These are phyloP conservation scores for Cenchrus americanus DNA, from an alignment of 176 grass and related monocot species.

Conservation along the genomic window DNA sequence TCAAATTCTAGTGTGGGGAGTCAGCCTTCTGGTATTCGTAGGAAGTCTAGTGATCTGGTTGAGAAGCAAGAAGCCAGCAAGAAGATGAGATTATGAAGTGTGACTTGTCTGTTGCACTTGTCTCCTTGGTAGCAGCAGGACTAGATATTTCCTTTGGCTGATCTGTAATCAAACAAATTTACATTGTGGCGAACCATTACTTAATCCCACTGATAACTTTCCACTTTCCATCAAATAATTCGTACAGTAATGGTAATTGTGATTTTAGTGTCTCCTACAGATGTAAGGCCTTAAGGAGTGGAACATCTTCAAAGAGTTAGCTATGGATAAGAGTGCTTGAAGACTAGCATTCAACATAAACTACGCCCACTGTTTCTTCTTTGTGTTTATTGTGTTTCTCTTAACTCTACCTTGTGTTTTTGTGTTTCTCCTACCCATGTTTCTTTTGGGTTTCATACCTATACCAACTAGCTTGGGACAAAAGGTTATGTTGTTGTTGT, in stretches of 20 bases:
- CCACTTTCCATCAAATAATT: background rate
- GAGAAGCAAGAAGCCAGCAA: slow-evolving; percentile 51
- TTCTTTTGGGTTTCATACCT: no score
- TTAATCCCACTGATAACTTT: background rate
- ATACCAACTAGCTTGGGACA: no score
- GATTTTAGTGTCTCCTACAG: background rate
- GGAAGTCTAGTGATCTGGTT: slow-evolving; percentile 39
- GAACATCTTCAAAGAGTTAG: no score
- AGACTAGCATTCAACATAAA: no score
- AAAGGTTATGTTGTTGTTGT: no score
- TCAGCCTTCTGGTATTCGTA: slow-evolving; percentile 16
- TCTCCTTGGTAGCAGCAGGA: background rate
- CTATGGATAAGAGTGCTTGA: no score
- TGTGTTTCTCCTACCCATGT: no score
- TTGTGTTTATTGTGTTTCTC: no score
- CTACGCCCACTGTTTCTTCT: no score
- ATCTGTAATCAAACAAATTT: background rate
- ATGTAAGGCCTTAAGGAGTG: no score
- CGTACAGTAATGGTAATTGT: background rate
- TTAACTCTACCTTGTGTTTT: no score
- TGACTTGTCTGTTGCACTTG: background rate
- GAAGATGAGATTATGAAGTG: slow-evolving; percentile 50
- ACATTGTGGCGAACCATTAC: background rate
- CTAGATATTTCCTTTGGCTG: background rate
- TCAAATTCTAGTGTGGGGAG: slow-evolving; percentile 27